These are phyloP conservation scores for Helianthus annuus DNA, from an alignment of 129 eudicot species.

Conservation along the genomic window HanXRQr2.0-SUNRISE NC_035447.2:162488569-162489068, in stretches of 20 bases:
- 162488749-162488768: constrained; percentile 38
- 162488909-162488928: constrained; percentile 78
- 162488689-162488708: constrained; percentile 24
- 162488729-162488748: constrained; percentile 7
- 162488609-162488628: not conserved
- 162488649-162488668: not conserved
- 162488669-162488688: not conserved
- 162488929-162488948: constrained; percentile 57
- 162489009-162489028: constrained; percentile 17
- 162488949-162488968: constrained; percentile 84
- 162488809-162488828: constrained; percentile 39
- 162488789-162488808: constrained; percentile 58
- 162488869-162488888: constrained; percentile 54
- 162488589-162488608: constrained; percentile 22
- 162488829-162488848: constrained; percentile 58
- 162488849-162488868: constrained; percentile 54
- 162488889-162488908: constrained; percentile 72
- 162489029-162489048: constrained; percentile 4
- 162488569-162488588: constrained; percentile 1
- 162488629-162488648: not conserved
- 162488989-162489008: constrained; percentile 42
- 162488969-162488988: constrained; percentile 93
- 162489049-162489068: not conserved
- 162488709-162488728: constrained; percentile 42
- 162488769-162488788: constrained; percentile 31